These are phyloP conservation scores for Curvularia lunata DNA, from an alignment of 2,329 filamentous ascomycete genomes.

Conservation along the genomic window DNA sequence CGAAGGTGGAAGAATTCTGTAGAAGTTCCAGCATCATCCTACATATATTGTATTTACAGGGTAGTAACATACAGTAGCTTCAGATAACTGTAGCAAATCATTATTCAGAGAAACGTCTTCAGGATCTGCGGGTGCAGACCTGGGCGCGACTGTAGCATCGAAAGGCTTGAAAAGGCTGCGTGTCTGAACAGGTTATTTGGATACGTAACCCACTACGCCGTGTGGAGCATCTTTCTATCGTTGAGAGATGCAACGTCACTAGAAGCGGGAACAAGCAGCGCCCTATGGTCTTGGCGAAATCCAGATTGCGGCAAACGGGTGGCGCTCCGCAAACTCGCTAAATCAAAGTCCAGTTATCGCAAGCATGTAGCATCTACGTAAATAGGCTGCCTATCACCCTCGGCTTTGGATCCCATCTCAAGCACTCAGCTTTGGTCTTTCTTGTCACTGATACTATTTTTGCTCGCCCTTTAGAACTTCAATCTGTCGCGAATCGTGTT, in stretches of 20 bases:
- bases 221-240: not conserved
- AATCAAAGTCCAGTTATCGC: not conserved
- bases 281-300: not conserved
- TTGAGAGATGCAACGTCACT: not conserved
- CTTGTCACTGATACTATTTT: not conserved
- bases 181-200: not conserved
- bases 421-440: too few species aligned
- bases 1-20: not conserved
- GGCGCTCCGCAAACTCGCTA: not conserved
- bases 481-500: not conserved
- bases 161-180: not conserved
- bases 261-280: conserved; percentile 4
- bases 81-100: not conserved
- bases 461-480: not conserved
- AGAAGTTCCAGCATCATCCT: not conserved
- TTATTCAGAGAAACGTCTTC: not conserved
- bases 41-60: not conserved
- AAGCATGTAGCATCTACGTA: not conserved
- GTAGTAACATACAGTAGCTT: not conserved
- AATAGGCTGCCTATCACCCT: not conserved
- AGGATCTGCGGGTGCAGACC: not conserved
- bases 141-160: not conserved
- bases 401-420: too few species aligned
- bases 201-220: not conserved
- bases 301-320: not conserved